A percentile compares a stretch with the other conserved stretches of the same genome.
Evolutionary conservation across 352 stramenopile species (phyloP).

Genomic region (Globisporangium viniferum): DNA sequence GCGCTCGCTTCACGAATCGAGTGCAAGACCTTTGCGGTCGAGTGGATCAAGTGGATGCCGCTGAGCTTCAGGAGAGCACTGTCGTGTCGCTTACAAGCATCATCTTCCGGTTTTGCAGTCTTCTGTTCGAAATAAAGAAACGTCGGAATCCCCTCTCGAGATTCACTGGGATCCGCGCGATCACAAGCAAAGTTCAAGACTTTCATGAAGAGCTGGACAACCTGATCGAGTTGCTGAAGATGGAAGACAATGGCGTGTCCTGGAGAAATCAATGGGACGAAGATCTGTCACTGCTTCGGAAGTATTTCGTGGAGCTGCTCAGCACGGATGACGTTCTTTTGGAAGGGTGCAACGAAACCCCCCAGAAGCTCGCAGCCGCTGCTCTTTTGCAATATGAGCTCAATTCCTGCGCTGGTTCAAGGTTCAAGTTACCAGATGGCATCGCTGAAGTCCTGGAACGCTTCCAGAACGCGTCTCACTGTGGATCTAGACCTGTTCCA

Average conservation of each 20-base stretch:
- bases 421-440: too few relatives aligned
- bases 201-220: neutral
- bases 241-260: neutral
- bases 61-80: neutral
- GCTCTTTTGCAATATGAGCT: too few relatives aligned
- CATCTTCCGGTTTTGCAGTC: conserved; percentile 1
- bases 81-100: neutral
- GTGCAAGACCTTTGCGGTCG: neutral
- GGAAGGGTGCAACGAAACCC: neutral
- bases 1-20: neutral
- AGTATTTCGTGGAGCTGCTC: too few relatives aligned
- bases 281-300: neutral
- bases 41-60: neutral
- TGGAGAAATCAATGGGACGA: neutral
- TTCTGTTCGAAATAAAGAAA: neutral
- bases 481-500: neutral
- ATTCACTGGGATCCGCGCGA: neutral
- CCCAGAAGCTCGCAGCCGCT: too few relatives aligned
- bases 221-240: neutral
- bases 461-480: neutral
- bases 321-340: too few relatives aligned
- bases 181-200: neutral
- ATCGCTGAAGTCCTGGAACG: neutral
- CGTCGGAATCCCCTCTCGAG: neutral
- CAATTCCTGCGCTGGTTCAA: too few relatives aligned